Base-by-base conservation (phyloP, 2,329 filamentous ascomycete genomes). In the Monilinia aucupariae region DNA sequence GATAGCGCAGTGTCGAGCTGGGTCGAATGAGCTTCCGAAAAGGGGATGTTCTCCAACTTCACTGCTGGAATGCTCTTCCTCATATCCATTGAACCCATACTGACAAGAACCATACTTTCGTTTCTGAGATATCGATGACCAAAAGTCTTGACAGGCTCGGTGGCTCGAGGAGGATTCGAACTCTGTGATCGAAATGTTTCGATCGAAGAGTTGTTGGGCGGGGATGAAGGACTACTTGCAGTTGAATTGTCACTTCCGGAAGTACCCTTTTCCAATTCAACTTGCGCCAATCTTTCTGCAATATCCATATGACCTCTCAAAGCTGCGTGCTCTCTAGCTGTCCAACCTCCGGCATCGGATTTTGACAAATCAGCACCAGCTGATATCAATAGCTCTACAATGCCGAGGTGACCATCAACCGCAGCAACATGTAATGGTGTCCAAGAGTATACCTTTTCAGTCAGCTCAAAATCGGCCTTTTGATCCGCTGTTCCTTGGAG, bases 1-100 rank as follows among this genome's bases (percentile, higher is more conserved):
- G 94, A 97, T 8, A 99, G 78, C 2, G 93, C 92, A 2, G 94
- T 97, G 69, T 99, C 94, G 15, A 97, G 84, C 75, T 97, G 91
- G 0, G 94, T 97, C 5, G 88, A 88, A 74, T 97, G 93, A 0
- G 92, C 94, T 73, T 94, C 88, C 0, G 87, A 85, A 59, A 97
- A 81, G 0, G 93, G 92, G 59, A 97, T 94, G 32, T 86, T 87
- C 69, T 97, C 94, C 27, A 99, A 81, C 67, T 86, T 90, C 52
- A 99, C 92, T 0, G 93, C 87, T 52, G 91, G 85, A 6, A 88
- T 78, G 41, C 85, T 82, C 76, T 94, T 96, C 61, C 92, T 85
- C 78, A 90, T 90, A 73, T 99, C 94, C 90, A 97, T 96, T 0
- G 91, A 93, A 0, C 94, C 94, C 10, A 99, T 79, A 71, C 91